phyloP scores from a whole-genome alignment of 2,329 filamentous ascomycete species.

The Paramyrothecium roridum region DNA sequence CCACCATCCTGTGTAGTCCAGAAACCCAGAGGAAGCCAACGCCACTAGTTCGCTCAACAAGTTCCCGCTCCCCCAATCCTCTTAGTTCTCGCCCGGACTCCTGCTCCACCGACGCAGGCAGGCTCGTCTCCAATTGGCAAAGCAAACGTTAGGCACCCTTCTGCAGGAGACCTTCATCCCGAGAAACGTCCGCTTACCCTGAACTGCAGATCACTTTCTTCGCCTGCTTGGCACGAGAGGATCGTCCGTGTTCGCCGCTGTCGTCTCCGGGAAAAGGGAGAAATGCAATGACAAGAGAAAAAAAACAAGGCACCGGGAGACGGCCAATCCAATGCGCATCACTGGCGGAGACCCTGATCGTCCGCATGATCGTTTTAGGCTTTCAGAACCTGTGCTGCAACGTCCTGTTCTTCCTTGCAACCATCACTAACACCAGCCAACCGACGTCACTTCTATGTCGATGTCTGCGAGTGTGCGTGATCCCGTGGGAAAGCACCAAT shows the following conservation, averaged over 20 bases:
- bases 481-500: neutral
- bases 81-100: neutral
- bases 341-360: neutral
- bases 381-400: neutral
- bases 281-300: neutral
- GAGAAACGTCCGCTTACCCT: neutral
- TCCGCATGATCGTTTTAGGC: neutral
- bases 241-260: neutral
- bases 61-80: neutral
- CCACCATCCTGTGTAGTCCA: neutral
- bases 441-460: neutral
- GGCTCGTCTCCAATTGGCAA: neutral
- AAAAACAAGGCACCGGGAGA: neutral
- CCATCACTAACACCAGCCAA: no score
- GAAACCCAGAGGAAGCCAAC: neutral
- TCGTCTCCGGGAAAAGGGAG: neutral
- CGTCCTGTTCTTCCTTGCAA: no score
- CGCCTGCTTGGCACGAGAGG: neutral
- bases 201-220: neutral
- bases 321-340: neutral
- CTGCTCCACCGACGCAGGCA: neutral
- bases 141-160: neutral
- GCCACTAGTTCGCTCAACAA: neutral
- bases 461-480: neutral
- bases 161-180: neutral